phyloP scores from a whole-genome alignment of 2,329 filamentous ascomycete genomes.

The Nigrograna mackinnonii region DNA sequence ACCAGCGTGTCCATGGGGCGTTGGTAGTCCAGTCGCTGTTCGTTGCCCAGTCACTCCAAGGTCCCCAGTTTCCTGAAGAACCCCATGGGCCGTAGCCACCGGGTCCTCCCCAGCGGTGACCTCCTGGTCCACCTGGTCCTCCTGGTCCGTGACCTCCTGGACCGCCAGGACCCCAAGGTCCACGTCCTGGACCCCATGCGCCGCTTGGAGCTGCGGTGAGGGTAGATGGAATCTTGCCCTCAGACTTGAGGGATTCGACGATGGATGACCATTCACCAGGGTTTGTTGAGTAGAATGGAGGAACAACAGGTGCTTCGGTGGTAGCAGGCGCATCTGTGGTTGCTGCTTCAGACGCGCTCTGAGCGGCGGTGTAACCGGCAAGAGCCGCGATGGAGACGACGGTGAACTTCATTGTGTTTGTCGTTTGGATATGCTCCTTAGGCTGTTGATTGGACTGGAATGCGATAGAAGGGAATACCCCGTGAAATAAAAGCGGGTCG shows the following conservation, averaged over 20 bases:
- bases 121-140: slow-evolving; percentile 1
- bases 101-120: slow-evolving; percentile 1
- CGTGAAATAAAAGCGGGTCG: not conserved
- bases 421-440: not conserved
- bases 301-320: not conserved
- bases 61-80: slow-evolving; percentile 23
- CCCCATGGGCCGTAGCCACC: slow-evolving; percentile 31
- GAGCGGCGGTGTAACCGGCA: slow-evolving; percentile 1
- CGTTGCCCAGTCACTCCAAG: slow-evolving; percentile 32
- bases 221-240: slow-evolving; percentile 7
- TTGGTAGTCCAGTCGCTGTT: slow-evolving; percentile 24
- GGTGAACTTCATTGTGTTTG: not conserved
- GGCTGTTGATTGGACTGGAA: too few relatives aligned
- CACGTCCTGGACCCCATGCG: slow-evolving; percentile 8
- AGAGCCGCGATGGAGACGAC: slow-evolving; percentile 2
- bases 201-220: slow-evolving; percentile 6
- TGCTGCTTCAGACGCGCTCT: not conserved
- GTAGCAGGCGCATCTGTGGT: not conserved
- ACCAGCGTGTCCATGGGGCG: slow-evolving; percentile 40
- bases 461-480: not conserved
- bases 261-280: slow-evolving; percentile 6
- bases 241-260: slow-evolving; percentile 9
- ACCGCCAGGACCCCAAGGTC: slow-evolving; percentile 5
- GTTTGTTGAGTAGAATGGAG: slow-evolving; percentile 2
- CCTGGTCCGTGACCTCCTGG: slow-evolving; percentile 1